Base-by-base conservation (phyloP, 805 yeast genomes). In the Cyberlindnera bimundalis region DNA sequence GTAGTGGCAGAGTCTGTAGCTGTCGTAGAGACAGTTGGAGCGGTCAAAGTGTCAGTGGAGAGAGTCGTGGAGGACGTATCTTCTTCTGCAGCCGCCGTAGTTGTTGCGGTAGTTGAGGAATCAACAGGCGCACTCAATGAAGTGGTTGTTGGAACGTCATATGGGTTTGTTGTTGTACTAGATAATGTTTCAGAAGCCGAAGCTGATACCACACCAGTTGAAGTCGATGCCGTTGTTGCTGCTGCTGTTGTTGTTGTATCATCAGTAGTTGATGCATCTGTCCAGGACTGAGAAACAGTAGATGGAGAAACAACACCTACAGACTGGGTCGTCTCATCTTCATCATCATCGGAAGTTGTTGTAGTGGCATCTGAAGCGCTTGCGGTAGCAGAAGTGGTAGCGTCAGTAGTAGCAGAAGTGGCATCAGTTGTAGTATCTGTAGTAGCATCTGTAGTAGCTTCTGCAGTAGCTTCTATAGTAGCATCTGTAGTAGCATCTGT, bases 91-190 rank as follows among this genome's bases (percentile, higher is more conserved):
- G 42, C 13, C 19, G 14, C n/a, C 11, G 37, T 29, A 2, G 39
- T 23, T 13, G 39, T 24, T 20, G 40, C n/a, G 14, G 29, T 18
- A 6, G 27, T 7, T 12, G 45, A 15, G 2, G 34, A 8, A 21
- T n/a, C 43, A 23, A 39, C 32, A 17, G 46, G 46, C 5, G 46
- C 46, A 35, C 38, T 43, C 23, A 39, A 4, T 4, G 42, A 24
- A 2, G 39, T 25, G 11, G 43, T 29, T 9, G 47, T 33, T n/a
- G 47, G 33, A 28, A 43, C 33, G 6, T 15, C 21, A 32, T 43
- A 43, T 29, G 45, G 45, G 35, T 41, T 41, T 6, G 45, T 35
- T 23, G 37, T 18, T 35, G 36, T 15, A 23, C 28, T 32, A 39
- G n/a, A n/a, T n/a, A n/a, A n/a, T n/a, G n/a, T n/a, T n/a, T 32